These are phyloP conservation scores for Torrubiella hemipterigena DNA, from an alignment of 2,329 filamentous ascomycete genomes.

Conservation along the genomic window DNA sequence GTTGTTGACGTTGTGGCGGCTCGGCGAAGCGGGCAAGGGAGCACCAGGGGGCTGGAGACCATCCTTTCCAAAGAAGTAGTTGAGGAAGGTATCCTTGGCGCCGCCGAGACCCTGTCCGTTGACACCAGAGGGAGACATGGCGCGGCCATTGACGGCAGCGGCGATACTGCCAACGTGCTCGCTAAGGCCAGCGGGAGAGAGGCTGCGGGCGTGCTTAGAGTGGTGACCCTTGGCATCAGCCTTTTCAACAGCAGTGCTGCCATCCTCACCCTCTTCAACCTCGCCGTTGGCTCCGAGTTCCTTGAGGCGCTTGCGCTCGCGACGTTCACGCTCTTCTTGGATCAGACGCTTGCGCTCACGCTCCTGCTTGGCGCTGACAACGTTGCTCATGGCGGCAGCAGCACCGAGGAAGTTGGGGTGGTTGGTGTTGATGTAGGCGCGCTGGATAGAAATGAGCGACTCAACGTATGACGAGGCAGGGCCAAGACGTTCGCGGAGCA, in stretches of 20 bases:
- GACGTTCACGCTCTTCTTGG: slow-evolving; percentile 75
- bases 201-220: slow-evolving; percentile 49
- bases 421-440: slow-evolving; percentile 98
- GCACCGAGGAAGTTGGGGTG: slow-evolving; percentile 97
- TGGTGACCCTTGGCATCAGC: slow-evolving; percentile 30
- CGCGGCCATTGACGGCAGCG: slow-evolving; percentile 56
- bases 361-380: slow-evolving; percentile 90
- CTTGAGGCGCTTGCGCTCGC: slow-evolving; percentile 72
- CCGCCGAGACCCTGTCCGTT: slow-evolving; percentile 47
- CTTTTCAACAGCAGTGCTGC: slow-evolving; percentile 34
- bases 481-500: slow-evolving; percentile 82
- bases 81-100: slow-evolving; percentile 83
- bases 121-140: slow-evolving; percentile 50
- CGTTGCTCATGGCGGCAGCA: slow-evolving; percentile 92
- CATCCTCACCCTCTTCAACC: slow-evolving; percentile 57
- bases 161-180: slow-evolving; percentile 50
- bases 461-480: slow-evolving; percentile 87
- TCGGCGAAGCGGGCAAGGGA: slow-evolving; percentile 17
- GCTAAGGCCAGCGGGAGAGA: slow-evolving; percentile 69
- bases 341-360: slow-evolving; percentile 72
- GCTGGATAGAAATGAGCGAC: slow-evolving; percentile 91
- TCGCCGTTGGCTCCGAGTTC: slow-evolving; percentile 73
- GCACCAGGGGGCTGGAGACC: slow-evolving; percentile 35
- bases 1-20: slow-evolving; percentile 61
- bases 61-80: slow-evolving; percentile 98